Evolutionary conservation across 1,284 basidiomycete species (phyloP).

Genomic region (Leccinum subrobustum): DNA sequence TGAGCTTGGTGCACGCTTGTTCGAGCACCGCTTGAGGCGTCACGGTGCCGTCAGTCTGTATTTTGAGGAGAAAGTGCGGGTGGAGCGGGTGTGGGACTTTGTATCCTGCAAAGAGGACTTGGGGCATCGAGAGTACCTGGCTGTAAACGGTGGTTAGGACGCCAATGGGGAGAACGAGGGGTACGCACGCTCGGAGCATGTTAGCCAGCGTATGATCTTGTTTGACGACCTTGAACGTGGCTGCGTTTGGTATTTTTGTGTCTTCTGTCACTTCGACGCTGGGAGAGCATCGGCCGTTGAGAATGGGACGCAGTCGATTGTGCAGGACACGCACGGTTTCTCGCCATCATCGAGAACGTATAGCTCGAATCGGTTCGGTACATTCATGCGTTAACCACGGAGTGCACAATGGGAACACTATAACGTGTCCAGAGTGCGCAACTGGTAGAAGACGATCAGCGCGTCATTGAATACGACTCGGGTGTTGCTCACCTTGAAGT

Average conservation of each 20-base stretch:
- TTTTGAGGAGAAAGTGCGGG: slow-evolving; percentile 90
- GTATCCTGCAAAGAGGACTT: slow-evolving; percentile 95
- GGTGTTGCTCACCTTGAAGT: background rate
- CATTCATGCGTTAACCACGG: slow-evolving; percentile 66
- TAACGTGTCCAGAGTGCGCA: background rate
- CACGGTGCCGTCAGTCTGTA: slow-evolving; percentile 89
- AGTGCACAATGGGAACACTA: background rate
- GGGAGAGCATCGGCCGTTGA: slow-evolving; percentile 5
- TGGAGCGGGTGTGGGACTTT: slow-evolving; percentile 97
- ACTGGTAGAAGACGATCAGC: slow-evolving; percentile 1
- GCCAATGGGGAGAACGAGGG: background rate
- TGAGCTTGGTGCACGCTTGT: slow-evolving; percentile 81
- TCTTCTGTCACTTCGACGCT: slow-evolving; percentile 93
- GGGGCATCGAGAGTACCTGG: slow-evolving; percentile 82
- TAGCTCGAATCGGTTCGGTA: slow-evolving; percentile 89
- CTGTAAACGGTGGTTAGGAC: slow-evolving; percentile 42
- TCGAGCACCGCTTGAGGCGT: slow-evolving; percentile 87
- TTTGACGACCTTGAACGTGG: slow-evolving; percentile 91
- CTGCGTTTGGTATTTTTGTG: slow-evolving; percentile 96
- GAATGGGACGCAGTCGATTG: background rate
- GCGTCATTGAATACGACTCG: no score
- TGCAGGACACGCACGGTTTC: slow-evolving; percentile 67
- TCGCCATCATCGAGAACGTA: slow-evolving; percentile 92
- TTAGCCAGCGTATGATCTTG: slow-evolving; percentile 98
- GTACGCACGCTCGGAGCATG: slow-evolving; percentile 88